Evolutionary conservation across 257 asterid species (phyloP), one percentile per base, ranked within the genome.

Genomic region (Lycium barbarum): DNA sequence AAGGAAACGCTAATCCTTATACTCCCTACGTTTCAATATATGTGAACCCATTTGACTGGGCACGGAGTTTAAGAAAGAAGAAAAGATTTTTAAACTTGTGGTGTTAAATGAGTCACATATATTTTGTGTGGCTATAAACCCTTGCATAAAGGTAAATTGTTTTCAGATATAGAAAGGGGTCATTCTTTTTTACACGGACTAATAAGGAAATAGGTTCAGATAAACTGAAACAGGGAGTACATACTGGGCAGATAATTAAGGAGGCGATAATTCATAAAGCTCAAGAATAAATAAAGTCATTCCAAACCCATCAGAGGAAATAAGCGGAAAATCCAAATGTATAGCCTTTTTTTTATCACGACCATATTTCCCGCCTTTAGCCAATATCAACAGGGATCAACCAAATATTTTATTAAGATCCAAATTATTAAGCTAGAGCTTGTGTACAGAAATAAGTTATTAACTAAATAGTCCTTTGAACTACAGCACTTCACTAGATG

Each of bases 271-370:
- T 47, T 33, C 20, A 10, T 12, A 73, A 47, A 6, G 13, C 9
- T 4, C 57, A 14, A 73, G 20, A 47, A 47, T 3, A 20, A 73
- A 70, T 7, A 17, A 26, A 18, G n/a, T 47, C 80, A 9, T 11
- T 71, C 79, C 57, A 71, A 71, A 18, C 35, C 18, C 57, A 73
- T 73, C 80, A 47, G 59, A 73, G 38, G 54, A 20, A 47, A 73
- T 22, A 74, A 0, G 7, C 2, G 2, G 59, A 22, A 74, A 74
- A 74, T 49, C 43, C 81, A 74, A 49, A 22, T 2, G 35, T 51
- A 61, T 49, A 20, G 81, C 49, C 20, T 0, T 20, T 20, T 47
- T 20, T 74, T 22, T 11, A 17, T 20, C 13, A 74, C n/a, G 3
- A 15, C 81, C 17, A 35, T 20, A 74, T 49, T 47, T 49, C 20